Percentiles rank a stretch among this genome's conserved stretches.
phyloP scores from a whole-genome alignment of 257 asterid species.

The Capsicum baccatum region DNA sequence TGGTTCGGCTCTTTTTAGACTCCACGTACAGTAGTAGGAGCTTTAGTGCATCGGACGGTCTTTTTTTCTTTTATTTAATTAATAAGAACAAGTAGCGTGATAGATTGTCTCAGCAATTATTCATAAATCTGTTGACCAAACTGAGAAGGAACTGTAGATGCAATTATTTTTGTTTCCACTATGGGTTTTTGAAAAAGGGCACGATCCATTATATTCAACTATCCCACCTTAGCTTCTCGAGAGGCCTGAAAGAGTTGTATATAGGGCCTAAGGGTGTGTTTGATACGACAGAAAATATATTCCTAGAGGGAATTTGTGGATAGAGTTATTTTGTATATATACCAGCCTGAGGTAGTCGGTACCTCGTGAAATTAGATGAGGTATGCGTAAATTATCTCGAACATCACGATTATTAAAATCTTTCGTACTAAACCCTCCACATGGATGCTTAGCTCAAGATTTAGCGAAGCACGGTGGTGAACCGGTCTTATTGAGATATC shows the following conservation, averaged over 20 bases:
- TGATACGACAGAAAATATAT: not conserved
- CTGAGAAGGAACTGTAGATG: not conserved
- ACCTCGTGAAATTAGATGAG: fast-evolving
- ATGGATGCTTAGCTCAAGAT: too few species aligned
- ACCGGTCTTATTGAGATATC: not conserved
- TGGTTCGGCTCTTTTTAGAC: too few species aligned
- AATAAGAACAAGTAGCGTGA: not conserved
- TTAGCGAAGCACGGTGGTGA: not conserved
- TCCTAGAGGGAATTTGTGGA: not conserved
- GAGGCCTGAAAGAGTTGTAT: not conserved
- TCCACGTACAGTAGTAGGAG: too few species aligned
- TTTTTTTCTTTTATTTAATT: too few species aligned
- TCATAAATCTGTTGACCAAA: not conserved
- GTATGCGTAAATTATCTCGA: not conserved
- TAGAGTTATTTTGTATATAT: not conserved
- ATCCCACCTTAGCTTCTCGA: not conserved
- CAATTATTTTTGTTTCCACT: not conserved
- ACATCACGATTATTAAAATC: not conserved
- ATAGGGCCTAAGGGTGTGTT: not conserved
- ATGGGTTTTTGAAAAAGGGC: not conserved
- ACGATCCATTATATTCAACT: not conserved
- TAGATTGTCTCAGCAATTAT: not conserved
- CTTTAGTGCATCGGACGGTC: too few species aligned
- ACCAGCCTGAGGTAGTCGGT: not conserved
- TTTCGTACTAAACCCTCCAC: too few species aligned